Evolutionary conservation across 2,329 filamentous ascomycete genomes (phyloP).

Genomic region (Pseudopyricularia javanii): DNA sequence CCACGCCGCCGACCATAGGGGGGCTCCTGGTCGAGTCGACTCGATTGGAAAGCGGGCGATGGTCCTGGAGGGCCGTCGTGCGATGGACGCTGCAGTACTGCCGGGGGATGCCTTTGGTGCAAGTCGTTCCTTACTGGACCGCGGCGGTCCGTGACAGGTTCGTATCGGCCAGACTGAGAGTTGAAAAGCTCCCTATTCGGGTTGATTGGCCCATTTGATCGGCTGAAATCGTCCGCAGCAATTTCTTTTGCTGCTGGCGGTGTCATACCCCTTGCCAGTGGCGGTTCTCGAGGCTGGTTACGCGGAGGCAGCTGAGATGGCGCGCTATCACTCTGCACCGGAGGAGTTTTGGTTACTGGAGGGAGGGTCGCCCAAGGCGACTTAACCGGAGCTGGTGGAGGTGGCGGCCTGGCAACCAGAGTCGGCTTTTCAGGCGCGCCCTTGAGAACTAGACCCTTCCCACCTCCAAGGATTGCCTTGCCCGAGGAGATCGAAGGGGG

Average conservation of each 20-base stretch:
- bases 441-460: slow-evolving; percentile 54
- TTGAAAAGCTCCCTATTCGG: slow-evolving; percentile 75
- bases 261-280: slow-evolving; percentile 34
- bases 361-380: slow-evolving; percentile 87
- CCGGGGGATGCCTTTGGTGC: slow-evolving; percentile 52
- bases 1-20: slow-evolving; percentile 66
- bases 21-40: slow-evolving; percentile 54
- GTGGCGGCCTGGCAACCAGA: slow-evolving; percentile 59
- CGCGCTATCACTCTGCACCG: slow-evolving; percentile 46
- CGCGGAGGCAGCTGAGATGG: slow-evolving; percentile 25
- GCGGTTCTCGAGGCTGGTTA: slow-evolving; percentile 13
- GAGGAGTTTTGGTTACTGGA: slow-evolving; percentile 70
- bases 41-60: slow-evolving; percentile 76
- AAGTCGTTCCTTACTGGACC: slow-evolving; percentile 56
- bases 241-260: slow-evolving; percentile 64
- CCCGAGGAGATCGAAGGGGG: slow-evolving; percentile 24
- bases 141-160: slow-evolving; percentile 72
- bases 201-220: slow-evolving; percentile 49
- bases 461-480: slow-evolving; percentile 35
- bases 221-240: slow-evolving; percentile 84
- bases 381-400: slow-evolving; percentile 59
- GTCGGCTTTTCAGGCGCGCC: slow-evolving; percentile 59
- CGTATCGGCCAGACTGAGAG: slow-evolving; percentile 87
- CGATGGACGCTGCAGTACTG: slow-evolving; percentile 64
- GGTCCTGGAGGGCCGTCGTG: slow-evolving; percentile 56